Base-by-base conservation (phyloP, 2,329 filamentous ascomycete genomes). In the Blastomyces emzantsi region DNA sequence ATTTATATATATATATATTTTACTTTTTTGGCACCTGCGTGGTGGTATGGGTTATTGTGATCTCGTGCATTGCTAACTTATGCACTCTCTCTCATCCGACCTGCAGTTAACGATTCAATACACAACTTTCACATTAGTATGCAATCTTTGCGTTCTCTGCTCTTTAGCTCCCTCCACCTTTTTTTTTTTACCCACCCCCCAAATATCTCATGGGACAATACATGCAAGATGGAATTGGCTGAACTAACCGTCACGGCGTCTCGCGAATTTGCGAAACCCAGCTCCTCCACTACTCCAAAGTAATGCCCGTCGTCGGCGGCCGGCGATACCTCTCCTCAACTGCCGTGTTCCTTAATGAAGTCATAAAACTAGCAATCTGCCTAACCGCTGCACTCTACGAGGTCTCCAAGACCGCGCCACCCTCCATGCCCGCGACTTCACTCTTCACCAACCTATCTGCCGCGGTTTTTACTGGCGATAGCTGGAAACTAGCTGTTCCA, bases 281-380 rank as follows among this genome's bases (percentile, higher is more conserved):
- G 90, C 83, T 97, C 63, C 89, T 96, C 83, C 93, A 97, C 79
- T 96, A 97, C 76, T 96, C 92, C 39, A 86, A 92, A 68, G 87
- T 95, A 65, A 97, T 97, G 92, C 89, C 92, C n/a, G 83, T 87
- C 11, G 81, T 84, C 11, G 87, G 88, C 73, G 90, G 91, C 68
- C 90, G 92, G 72, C 88, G 92, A 73, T 97, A 97, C 77, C 90
- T 94, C 70, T 88, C 93, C 49, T 97, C 92, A 52, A 97, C 94
- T 11, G 92, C 93, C 54, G 90, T 99, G 62, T 90, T 97, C 74
- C 82, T 97, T 67, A 94, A 92, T 75, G 94, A 99, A 77, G 83
- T 96, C 57, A 84, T 97, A 70, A 97, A 97, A 77, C 83, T 97
- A 43, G 85, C 87, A 47, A 86, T 97, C 63, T 95, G 90, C 69